Evolutionary conservation across 2,329 filamentous ascomycete species (phyloP).

Genomic region (Mariannaea sp.): DNA sequence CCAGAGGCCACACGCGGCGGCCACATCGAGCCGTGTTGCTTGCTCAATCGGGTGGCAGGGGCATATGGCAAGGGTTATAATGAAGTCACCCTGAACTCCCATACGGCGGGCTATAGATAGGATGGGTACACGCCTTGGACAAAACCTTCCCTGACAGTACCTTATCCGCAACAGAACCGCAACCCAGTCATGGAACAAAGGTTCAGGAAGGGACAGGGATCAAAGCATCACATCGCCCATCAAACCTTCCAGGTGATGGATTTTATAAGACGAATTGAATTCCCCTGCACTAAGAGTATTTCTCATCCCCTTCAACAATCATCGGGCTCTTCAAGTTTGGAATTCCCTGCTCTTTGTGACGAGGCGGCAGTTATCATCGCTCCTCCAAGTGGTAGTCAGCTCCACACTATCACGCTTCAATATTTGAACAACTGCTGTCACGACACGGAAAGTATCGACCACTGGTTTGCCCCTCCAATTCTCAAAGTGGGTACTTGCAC

Average conservation of each 20-base stretch:
- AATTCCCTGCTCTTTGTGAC: neutral
- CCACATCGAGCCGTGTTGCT: constrained; percentile 31
- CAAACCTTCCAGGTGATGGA: constrained; percentile 11
- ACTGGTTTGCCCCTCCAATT: constrained; percentile 21
- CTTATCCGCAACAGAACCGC: constrained; percentile 23
- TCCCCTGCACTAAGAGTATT: constrained; percentile 23
- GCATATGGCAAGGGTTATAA: constrained; percentile 13
- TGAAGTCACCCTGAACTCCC: constrained; percentile 27
- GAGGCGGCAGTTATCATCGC: neutral
- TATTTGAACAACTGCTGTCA: too few species aligned
- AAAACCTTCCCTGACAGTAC: constrained; percentile 21
- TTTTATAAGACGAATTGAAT: constrained; percentile 32
- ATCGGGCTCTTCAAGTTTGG: neutral
- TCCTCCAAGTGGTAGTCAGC: too few species aligned
- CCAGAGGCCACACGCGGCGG: constrained; percentile 22
- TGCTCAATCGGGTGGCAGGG: constrained; percentile 25
- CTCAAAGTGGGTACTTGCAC: constrained; percentile 20
- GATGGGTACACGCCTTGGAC: constrained; percentile 29
- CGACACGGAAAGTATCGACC: constrained; percentile 1
- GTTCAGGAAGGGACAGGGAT: constrained; percentile 21
- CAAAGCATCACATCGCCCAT: constrained; percentile 23
- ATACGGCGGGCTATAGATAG: constrained; percentile 8
- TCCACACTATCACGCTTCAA: too few species aligned
- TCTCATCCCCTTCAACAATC: neutral
- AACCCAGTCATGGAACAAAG: constrained; percentile 22